Percentiles rank a stretch among this genome's conserved stretches.
Evolutionary conservation across 805 yeast species (phyloP).

Genomic region (Kuraishia molischiana): DNA sequence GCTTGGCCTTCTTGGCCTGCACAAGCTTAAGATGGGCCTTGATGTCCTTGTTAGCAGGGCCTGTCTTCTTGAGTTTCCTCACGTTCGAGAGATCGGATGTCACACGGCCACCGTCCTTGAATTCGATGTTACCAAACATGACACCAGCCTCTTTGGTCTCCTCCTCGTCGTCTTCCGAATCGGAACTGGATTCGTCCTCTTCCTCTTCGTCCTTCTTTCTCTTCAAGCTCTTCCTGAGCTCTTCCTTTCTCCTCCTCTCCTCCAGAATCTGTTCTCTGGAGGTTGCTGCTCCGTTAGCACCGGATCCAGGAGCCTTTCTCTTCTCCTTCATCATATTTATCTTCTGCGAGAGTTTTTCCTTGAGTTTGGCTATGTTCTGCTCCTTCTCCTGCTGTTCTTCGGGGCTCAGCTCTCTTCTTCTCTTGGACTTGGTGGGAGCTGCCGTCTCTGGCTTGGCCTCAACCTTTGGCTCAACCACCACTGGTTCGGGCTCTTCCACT

Average conservation of each 20-base stretch:
- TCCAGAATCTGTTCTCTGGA: slow-evolving; percentile 75
- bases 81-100: slow-evolving; percentile 60
- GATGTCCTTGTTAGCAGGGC: slow-evolving; percentile 78
- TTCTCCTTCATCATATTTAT: slow-evolving; percentile 62
- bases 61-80: slow-evolving; percentile 61
- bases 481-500: slow-evolving; percentile 5
- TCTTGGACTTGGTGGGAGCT: slow-evolving; percentile 2
- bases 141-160: slow-evolving; percentile 31
- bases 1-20: slow-evolving; percentile 62
- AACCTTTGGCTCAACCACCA: slow-evolving; percentile 4
- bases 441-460: slow-evolving; percentile 2
- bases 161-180: slow-evolving; percentile 23
- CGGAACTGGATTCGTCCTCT: slow-evolving; percentile 28
- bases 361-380: slow-evolving; percentile 53
- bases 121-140: slow-evolving; percentile 72
- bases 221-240: slow-evolving; percentile 21
- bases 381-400: slow-evolving; percentile 41
- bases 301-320: slow-evolving; percentile 89
- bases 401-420: slow-evolving; percentile 20
- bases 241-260: slow-evolving; percentile 43
- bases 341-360: slow-evolving; percentile 70
- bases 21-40: slow-evolving; percentile 72
- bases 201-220: slow-evolving; percentile 17
- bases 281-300: slow-evolving; percentile 69
- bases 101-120: slow-evolving; percentile 71